Conservation (phyloP, 495 filamentous ascomycete species). For the Penicillium canescens region DNA sequence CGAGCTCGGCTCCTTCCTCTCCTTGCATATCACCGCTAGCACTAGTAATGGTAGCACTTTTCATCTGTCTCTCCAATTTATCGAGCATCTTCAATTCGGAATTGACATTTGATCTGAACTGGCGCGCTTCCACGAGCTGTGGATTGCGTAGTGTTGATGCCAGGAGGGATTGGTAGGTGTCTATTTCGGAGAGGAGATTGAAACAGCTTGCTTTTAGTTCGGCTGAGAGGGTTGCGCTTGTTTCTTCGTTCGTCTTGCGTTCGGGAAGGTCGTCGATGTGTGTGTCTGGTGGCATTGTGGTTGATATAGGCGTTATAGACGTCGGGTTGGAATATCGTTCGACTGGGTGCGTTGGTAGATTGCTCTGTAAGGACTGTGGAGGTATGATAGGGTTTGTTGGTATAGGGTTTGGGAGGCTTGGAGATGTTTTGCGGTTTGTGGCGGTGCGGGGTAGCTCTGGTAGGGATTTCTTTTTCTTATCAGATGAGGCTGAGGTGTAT, state of each 20-base stretch:
- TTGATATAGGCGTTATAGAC: not conserved
- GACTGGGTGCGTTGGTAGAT: no score
- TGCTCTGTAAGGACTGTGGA: no score
- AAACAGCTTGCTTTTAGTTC: slow-evolving; percentile 43
- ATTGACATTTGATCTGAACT: slow-evolving; percentile 48
- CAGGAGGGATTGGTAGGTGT: slow-evolving; percentile 46
- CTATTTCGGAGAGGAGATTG: slow-evolving; percentile 46
- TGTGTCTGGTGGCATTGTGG: not conserved
- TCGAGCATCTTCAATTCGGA: slow-evolving; percentile 52
- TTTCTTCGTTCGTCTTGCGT: slow-evolving; percentile 9
- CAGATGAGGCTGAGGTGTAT: no score
- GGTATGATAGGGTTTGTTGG: no score
- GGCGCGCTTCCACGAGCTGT: slow-evolving; percentile 52
- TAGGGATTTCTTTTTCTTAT: no score
- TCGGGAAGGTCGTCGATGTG: not conserved
- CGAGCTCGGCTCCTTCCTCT: slow-evolving; percentile 9
- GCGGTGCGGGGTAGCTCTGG: no score
- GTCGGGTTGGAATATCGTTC: no score
- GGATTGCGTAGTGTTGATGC: slow-evolving; percentile 45
- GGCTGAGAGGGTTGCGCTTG: slow-evolving; percentile 14
- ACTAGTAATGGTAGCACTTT: slow-evolving; percentile 1
- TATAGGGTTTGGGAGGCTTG: no score
- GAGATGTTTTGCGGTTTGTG: no score
- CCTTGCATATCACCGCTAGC: not conserved
- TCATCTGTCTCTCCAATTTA: slow-evolving; percentile 38